phyloP scores from a whole-genome alignment of 2,329 filamentous ascomycete species.

The Xylariales sp. region DNA sequence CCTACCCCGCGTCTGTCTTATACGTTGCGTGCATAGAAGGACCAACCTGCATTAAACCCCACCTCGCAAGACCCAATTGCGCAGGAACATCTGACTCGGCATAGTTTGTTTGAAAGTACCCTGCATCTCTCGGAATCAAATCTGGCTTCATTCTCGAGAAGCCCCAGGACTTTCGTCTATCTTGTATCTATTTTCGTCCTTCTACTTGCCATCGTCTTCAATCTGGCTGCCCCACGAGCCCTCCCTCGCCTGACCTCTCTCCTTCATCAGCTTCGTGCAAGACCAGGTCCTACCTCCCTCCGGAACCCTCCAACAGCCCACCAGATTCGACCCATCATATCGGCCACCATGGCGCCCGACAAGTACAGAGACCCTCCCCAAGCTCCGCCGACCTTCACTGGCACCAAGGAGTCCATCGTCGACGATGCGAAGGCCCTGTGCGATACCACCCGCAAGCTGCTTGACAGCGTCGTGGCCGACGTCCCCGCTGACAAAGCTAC shows the following conservation, averaged over 20 bases:
- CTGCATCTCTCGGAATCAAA: too few species aligned
- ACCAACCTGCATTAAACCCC: too few species aligned
- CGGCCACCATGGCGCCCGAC: conserved; percentile 58
- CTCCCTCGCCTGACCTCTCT: conserved; percentile 54
- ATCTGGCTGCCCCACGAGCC: conserved; percentile 62
- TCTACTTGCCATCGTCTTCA: conserved; percentile 52
- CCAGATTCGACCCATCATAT: conserved; percentile 32
- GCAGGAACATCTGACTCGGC: too few species aligned
- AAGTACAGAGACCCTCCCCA: conserved; percentile 73
- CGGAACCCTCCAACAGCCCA: conserved; percentile 17
- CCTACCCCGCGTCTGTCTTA: too few species aligned
- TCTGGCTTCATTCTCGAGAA: too few species aligned
- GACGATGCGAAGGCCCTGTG: conserved; percentile 63
- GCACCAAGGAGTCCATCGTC: conserved; percentile 62
- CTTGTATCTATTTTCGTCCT: conserved; percentile 45
- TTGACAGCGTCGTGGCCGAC: conserved; percentile 65
- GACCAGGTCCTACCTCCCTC: conserved; percentile 25
- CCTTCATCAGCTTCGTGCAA: conserved; percentile 49
- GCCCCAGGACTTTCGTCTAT: too few species aligned
- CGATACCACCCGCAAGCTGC: conserved; percentile 54
- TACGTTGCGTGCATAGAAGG: too few species aligned
- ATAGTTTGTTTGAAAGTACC: too few species aligned
- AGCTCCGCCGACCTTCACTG: conserved; percentile 71
- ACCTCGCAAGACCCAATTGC: too few species aligned
- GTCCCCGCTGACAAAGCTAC: conserved; percentile 47